Base-by-base conservation (phyloP, 495 filamentous ascomycete species). In the Trypethelium eluteriae region DNA sequence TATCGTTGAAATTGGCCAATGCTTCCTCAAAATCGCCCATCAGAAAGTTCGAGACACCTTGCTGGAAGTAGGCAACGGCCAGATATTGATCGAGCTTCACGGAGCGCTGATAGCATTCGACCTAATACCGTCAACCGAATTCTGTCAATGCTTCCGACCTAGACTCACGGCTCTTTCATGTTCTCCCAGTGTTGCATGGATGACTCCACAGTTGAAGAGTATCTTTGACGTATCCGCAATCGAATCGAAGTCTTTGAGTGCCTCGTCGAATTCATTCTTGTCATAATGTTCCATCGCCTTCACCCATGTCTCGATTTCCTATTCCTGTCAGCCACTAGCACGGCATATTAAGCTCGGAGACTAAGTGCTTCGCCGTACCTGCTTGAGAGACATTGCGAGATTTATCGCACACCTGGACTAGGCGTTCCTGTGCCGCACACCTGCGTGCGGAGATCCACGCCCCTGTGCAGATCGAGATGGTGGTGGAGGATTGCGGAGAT, bases 271-370 rank as follows among this genome's bases (percentile, higher is more conserved):
- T 71, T 98, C 91, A 79, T 96, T 93, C 75, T 91, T 90, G 78
- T 99, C 94, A 79, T 98, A 99, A 73, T 89, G 87, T 65, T 83
- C 87, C 36, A 98, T 85, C 72, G 94, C 94, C 75, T 87, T 82
- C 67, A 98, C 95, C 94, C 94, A 99, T 41, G 90, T 94, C 81
- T 98, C 93, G 78, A 99, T 98, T 89, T 98, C 95, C 93, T 98
- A 76, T 69, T 72, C 64, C 18, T 5, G 14, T 59, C 18, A 59
- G 53, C 36, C 34, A 18, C 53, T 1, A 9, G 53, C 10, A 7
- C 53, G 32, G 5, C 32, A 32, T 9, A 36, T 7, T 18, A 36
- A 9, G 11, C 6, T 35, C 32, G 36, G 18, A 18, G 36, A 7
- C 6, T 68, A 63, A 7, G 62, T 34, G 53, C 53, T 32, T 25